phyloP scores from a whole-genome alignment of 2,329 filamentous ascomycete genomes.

The Arachnopeziza araneosa region DNA sequence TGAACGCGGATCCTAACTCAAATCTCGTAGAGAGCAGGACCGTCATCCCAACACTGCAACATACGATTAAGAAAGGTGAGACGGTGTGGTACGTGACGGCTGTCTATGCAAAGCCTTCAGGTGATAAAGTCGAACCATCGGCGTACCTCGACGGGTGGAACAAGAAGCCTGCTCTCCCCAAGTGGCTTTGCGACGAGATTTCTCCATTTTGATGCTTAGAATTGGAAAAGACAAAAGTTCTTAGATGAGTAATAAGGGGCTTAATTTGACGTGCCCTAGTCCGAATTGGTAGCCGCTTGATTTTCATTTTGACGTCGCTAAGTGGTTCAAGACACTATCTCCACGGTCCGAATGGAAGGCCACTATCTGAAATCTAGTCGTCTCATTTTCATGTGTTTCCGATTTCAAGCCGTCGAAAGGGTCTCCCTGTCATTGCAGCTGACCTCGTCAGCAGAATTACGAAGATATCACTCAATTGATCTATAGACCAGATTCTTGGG shows the following conservation, averaged over 20 bases:
- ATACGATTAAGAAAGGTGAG: constrained; percentile 52
- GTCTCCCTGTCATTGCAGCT: background rate
- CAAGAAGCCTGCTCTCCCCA: constrained; percentile 49
- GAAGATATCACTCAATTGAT: background rate
- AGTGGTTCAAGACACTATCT: background rate
- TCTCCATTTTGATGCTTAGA: background rate
- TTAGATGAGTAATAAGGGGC: background rate
- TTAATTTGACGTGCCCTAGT: background rate
- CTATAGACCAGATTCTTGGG: background rate
- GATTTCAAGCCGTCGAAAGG: background rate
- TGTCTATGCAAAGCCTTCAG: constrained; percentile 63
- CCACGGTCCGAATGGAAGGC: background rate
- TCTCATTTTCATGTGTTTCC: background rate
- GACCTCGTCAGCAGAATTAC: background rate
- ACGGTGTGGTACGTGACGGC: constrained; percentile 63
- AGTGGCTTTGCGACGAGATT: constrained; percentile 46
- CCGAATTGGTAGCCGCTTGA: background rate
- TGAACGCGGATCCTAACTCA: constrained; percentile 74
- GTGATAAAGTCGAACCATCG: constrained; percentile 44
- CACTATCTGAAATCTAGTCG: background rate
- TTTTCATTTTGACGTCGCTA: too few relatives aligned
- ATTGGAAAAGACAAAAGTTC: background rate
- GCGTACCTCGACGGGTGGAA: constrained; percentile 58
- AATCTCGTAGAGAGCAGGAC: constrained; percentile 70
- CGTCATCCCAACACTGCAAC: constrained; percentile 63